These are phyloP conservation scores for Coprinellus micaceus DNA, from an alignment of 768 basidiomycete species.

Conservation along the genomic window DNA sequence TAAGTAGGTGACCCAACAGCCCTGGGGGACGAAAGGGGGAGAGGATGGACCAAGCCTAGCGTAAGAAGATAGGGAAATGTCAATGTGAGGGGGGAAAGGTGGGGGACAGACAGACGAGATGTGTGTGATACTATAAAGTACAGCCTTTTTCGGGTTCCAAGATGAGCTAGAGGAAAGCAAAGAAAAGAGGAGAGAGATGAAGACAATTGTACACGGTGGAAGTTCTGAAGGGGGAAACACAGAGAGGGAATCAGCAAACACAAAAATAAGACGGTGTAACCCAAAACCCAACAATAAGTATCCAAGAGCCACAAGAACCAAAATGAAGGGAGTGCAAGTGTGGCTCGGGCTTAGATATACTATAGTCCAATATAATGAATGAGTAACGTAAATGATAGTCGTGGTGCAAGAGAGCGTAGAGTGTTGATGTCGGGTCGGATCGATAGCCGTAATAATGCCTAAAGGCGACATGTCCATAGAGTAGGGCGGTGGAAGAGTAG, in stretches of 20 bases:
- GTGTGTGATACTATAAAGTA: constrained; percentile 1
- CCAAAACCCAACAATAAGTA: constrained; percentile 9
- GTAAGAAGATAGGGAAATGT: not conserved
- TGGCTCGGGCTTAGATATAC: constrained; percentile 2
- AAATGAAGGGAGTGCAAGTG: not conserved
- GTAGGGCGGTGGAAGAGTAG: not conserved
- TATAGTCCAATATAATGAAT: constrained; percentile 11
- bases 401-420: constrained; percentile 9
- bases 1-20: not conserved
- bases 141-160: not conserved
- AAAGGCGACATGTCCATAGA: not conserved
- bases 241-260: not conserved
- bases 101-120: not conserved
- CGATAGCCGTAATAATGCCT: not conserved
- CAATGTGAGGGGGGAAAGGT: not conserved
- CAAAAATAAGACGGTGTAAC: constrained; percentile 1
- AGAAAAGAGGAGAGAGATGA: not conserved
- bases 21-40: not conserved
- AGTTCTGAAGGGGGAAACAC: not conserved
- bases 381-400: constrained; percentile 9
- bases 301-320: not conserved
- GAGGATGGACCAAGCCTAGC: not conserved
- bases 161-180: not conserved
- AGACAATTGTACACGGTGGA: not conserved
- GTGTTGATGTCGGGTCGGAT: not conserved